These are phyloP conservation scores for Ogataea zsoltii DNA, from an alignment of 805 yeast species.

Conservation along the genomic window DNA sequence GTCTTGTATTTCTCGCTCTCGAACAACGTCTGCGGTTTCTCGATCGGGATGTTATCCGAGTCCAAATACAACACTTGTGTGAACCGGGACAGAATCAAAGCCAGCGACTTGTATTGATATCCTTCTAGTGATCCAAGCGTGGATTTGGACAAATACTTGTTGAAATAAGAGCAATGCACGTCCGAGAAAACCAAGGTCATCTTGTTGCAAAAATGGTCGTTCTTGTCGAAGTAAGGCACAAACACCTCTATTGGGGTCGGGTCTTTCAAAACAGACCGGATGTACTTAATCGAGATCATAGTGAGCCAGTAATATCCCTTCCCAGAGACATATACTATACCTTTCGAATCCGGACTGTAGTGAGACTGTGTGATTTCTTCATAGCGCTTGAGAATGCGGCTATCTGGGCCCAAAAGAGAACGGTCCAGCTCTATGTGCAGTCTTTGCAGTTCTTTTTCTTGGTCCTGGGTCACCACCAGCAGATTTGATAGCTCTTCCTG, in stretches of 20 bases:
- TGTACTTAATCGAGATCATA: conserved; percentile 31
- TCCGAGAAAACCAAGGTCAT: conserved; percentile 37
- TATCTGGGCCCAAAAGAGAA: conserved; percentile 16
- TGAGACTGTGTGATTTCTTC: conserved; percentile 10
- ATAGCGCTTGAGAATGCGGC: conserved; percentile 17
- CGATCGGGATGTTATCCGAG: conserved; percentile 49
- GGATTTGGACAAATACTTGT: conserved; percentile 30
- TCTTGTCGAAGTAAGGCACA: conserved; percentile 44
- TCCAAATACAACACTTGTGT: conserved; percentile 49
- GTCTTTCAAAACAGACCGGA: conserved; percentile 29
- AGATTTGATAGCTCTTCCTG: conserved; percentile 22
- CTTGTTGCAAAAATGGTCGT: conserved; percentile 45
- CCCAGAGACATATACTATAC: conserved; percentile 35
- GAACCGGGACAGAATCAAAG: conserved; percentile 45
- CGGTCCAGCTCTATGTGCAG: conserved; percentile 23
- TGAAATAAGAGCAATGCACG: conserved; percentile 46
- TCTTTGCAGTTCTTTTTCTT: conserved; percentile 25
- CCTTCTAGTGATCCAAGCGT: conserved; percentile 32
- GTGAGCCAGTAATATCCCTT: conserved; percentile 33
- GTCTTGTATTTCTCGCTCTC: conserved; percentile 42
- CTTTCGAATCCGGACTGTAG: conserved; percentile 18
- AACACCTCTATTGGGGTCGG: conserved; percentile 49
- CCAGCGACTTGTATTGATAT: conserved; percentile 52
- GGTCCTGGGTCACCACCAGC: conserved; percentile 24
- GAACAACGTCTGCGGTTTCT: conserved; percentile 43